Base-by-base conservation (phyloP, 257 asterid species). In the Anisodus acutangulus region DNA sequence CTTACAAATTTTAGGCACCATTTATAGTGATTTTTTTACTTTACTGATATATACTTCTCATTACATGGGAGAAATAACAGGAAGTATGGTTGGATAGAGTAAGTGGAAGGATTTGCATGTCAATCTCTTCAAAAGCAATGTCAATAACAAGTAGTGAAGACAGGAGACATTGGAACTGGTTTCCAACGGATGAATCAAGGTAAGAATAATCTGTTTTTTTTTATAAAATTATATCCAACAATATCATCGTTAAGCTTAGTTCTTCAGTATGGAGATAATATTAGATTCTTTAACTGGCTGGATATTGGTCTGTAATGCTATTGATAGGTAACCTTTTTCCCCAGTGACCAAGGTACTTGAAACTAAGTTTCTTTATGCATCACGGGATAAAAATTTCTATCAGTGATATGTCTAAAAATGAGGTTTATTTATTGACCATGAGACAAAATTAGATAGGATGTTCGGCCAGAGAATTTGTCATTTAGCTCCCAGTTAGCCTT, bases 181-280 rank as follows among this genome's bases (percentile, higher is more conserved):
- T 96, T 88, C 94, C 98, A 11, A 92, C 99, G 2, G 97, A 94
- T 70, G 99, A 96, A 88, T 96, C 99, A 47, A 92, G 98, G 99
- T 94, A 81, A 63, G 90, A 76, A 62, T 84, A 54, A 15, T 82
- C 49, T 74, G 7, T 76, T 76, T 3, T 76, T 3, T 47, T 45
- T 67, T 7, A 55, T 66, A 84, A 55, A 41, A 83, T 47, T 13
- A 51, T 0, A 72, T 13, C n/a, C 81, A 26, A 51, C 13, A 51
- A 51, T 51, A 49, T 74, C 62, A 49, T 74, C 10, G 11, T 22
- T 51, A 49, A 22, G 15, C 9, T 84, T 81, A 11, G 22, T 76
- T 62, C 79, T 74, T 47, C 69, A 60, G 63, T 70, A 3, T n/a
- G 78, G 67, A 37, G 83, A 64, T 85, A 53, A 31, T 16, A 47